Evolutionary conservation across 1,139 yeast genomes (phyloP), one percentile per base, ranked within the genome.

Genomic region (Diutina mesorugosa): DNA sequence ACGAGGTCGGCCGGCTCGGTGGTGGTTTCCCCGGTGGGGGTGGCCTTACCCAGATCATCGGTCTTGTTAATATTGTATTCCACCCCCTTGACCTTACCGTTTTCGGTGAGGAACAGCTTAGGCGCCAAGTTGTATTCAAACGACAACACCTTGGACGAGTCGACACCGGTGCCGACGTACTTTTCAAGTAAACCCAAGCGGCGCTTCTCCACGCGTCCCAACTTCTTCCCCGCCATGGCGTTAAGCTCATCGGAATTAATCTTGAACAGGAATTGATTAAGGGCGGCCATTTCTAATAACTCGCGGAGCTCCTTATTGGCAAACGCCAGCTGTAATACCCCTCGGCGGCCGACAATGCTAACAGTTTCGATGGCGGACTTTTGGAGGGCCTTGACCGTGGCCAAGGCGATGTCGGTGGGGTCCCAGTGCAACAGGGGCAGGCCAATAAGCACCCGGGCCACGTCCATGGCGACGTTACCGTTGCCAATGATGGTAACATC

Each of bases 391-490:
- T 75, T 73, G 29, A 86, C 69, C 0, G 97, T 96, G 46, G 73
- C 71, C 1, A 72, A 69, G 0, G 89, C 73, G 32, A 93, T 87
- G 69, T 93, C 99, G 0, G 97, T 93, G 0, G 72, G 63, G 8
- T 72, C 61, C 89, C 90, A 85, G 59, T 84, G 80, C 1, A 70
- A 61, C 5, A 71, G 70, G 2, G 77, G 75, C 35, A 83, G 81
- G 12, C 85, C 83, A 58, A 91, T 69, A 47, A 93, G 72, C 2
- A 93, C 75, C 57, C 99, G 73, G 1, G 97, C 91, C 8, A 93
- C 84, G 67, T 93, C 99, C 59, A 93, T 71, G 0, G 99, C 97
- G n/a, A 93, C 99, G 66, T 93, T 93, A 51, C 99, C 99, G 67
- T 91, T 91, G 4, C 99, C 99, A n/a, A 93, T 79, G 52, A 93